Percentiles rank a stretch among this genome's conserved stretches.
phyloP scores from a whole-genome alignment of 1,139 yeast genomes.

The Yamadazyma songkhlaensis region DNA sequence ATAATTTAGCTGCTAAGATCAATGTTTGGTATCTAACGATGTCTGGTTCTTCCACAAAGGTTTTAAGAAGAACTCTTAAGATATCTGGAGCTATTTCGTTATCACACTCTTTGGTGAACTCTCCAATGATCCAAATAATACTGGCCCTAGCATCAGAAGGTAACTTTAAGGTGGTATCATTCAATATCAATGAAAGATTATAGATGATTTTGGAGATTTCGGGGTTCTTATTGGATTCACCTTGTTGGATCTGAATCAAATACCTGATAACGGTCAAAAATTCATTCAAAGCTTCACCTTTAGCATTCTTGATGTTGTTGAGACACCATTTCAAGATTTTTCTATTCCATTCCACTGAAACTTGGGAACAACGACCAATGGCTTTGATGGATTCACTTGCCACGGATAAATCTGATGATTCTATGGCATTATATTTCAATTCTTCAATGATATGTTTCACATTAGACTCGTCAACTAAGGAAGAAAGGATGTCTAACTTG shows the following conservation, averaged over 20 bases:
- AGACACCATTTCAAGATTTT: constrained; percentile 44
- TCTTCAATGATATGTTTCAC: constrained; percentile 58
- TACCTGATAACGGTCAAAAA: constrained; percentile 67
- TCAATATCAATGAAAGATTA: constrained; percentile 32
- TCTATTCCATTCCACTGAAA: constrained; percentile 34
- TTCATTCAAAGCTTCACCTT: constrained; percentile 48
- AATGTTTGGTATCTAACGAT: constrained; percentile 70
- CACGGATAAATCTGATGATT: constrained; percentile 27
- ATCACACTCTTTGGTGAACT: constrained; percentile 48
- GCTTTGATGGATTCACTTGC: constrained; percentile 59
- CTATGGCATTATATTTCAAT: constrained; percentile 61
- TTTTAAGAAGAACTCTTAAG: constrained; percentile 54
- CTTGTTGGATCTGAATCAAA: constrained; percentile 58
- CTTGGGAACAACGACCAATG: constrained; percentile 49
- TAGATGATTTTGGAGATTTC: constrained; percentile 35
- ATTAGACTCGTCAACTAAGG: constrained; percentile 52
- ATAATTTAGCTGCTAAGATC: constrained; percentile 70
- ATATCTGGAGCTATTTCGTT: constrained; percentile 72
- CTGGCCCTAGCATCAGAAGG: constrained; percentile 70
- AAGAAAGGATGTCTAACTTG: constrained; percentile 66
- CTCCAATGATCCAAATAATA: constrained; percentile 90
- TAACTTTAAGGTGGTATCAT: constrained; percentile 22
- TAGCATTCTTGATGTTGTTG: constrained; percentile 26
- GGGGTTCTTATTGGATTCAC: constrained; percentile 19
- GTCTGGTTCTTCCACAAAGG: constrained; percentile 55